A percentile compares a stretch with the other conserved stretches of the same genome.
These are phyloP conservation scores for Blastobotrys americana DNA, from an alignment of 805 yeast species.

Conservation along the genomic window DNA sequence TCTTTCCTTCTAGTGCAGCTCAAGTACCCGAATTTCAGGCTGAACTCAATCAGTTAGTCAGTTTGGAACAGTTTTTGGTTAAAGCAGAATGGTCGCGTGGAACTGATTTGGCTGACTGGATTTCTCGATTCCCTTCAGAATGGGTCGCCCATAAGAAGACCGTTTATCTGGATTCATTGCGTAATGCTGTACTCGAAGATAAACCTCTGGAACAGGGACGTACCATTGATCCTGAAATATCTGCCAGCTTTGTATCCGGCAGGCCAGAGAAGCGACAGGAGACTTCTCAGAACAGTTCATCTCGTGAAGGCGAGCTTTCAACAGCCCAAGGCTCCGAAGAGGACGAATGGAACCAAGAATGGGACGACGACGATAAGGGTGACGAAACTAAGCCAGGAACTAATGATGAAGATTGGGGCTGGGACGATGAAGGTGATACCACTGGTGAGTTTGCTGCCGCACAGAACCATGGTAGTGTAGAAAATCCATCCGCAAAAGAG, in stretches of 20 bases:
- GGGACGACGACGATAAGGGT: conserved; percentile 13
- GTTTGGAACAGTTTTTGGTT: conserved; percentile 14
- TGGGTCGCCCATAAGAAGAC: conserved; percentile 18
- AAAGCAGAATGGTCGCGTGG: conserved; percentile 14
- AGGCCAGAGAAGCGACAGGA: not conserved
- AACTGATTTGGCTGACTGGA: conserved; percentile 18
- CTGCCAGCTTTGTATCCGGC: not conserved
- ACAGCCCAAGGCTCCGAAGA: not conserved
- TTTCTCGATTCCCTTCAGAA: conserved; percentile 14
- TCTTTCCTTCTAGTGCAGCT: conserved; percentile 17
- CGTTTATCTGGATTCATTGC: conserved; percentile 12
- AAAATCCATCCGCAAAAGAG: no score
- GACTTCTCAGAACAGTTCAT: not conserved
- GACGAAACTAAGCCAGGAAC: conserved; percentile 6
- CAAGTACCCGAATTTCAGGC: conserved; percentile 12
- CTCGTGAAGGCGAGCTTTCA: not conserved
- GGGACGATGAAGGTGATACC: conserved; percentile 20
- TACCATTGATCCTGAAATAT: not conserved
- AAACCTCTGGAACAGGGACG: not conserved
- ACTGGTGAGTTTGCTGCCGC: not conserved
- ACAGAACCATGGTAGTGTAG: not conserved
- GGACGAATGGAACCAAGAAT: conserved; percentile 16
- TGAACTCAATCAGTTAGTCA: conserved; percentile 10
- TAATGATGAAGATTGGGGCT: conserved; percentile 20
- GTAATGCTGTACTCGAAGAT: conserved; percentile 5